Base-by-base conservation (phyloP, 2,329 filamentous ascomycete genomes). In the Domatiomyces globalis region DNA sequence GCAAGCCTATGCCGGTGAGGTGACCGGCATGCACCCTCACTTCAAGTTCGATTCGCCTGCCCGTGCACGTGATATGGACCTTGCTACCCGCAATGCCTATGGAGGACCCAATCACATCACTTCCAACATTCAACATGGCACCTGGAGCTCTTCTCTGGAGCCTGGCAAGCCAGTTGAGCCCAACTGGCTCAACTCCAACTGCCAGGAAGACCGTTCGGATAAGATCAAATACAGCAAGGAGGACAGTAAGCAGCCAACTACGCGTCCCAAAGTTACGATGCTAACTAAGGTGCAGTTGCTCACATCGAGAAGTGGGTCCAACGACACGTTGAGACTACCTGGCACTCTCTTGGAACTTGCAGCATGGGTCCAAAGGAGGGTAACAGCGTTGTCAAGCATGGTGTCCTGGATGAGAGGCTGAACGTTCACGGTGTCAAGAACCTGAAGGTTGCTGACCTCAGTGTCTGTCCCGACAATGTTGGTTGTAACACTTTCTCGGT, bases 371-470 rank as follows among this genome's bases (percentile, higher is more conserved):
- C 85, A 4, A 75, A 70, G 54, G 77, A 87, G 62, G 85, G 85
- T 54, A 89, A 87, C 71, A 81, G 77, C 61, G 85, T 89, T 62
- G 84, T 88, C 65, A 85, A 84, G 70, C 83, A 87, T 61, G 84
- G 84, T 54, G 84, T 88, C 0, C 69, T 88, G 39, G 84, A 88
- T 63, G 83, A 86, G 67, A 78, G 84, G 54, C 75, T 88, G 51
- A 87, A 87, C 59, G 84, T 88, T 2, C 82, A 87, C 63, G 84
- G 83, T 49, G 83, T 87, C 58, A 76, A 85, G 72, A 80, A 81
- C 15, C 75, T 88, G 60, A 87, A 87, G 75, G 83, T 87, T 20
- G 83, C 83, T 10, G 84, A 88, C 66, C 67, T 87, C 45, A 81
- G 76, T 48, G 85, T 87, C 71, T 87, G 83, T 66, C 84, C 84